Conservation (phyloP, 2,329 filamentous ascomycete genomes). For the Penicillium sp. region DNA sequence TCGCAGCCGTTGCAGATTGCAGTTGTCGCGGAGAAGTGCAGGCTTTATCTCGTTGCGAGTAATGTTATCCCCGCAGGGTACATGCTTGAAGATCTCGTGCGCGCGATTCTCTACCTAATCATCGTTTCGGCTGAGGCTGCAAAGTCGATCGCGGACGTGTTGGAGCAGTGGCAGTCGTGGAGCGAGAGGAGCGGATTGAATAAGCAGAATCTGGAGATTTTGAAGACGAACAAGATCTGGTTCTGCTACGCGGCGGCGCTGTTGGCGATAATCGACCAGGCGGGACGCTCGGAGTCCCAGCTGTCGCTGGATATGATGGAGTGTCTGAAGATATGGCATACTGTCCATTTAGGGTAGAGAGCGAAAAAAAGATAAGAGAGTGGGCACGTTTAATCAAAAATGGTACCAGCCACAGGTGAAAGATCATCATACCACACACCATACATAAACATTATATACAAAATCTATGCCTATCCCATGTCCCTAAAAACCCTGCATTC, state of each 20-base stretch:
- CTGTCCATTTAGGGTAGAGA: slow-evolving; percentile 1
- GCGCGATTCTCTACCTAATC: background rate
- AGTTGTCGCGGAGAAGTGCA: background rate
- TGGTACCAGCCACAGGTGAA: no score
- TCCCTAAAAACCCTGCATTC: no score
- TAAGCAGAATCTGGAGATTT: background rate
- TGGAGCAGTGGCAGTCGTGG: slow-evolving; percentile 2
- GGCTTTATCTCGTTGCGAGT: background rate
- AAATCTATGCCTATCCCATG: no score
- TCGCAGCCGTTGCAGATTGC: background rate
- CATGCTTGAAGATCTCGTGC: background rate
- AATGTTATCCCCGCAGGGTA: background rate
- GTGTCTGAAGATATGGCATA: slow-evolving; percentile 8
- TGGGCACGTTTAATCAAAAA: no score
- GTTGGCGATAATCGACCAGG: background rate
- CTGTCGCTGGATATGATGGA: slow-evolving; percentile 7
- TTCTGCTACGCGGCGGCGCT: slow-evolving; percentile 6
- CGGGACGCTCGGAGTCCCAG: background rate
- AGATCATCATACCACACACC: no score
- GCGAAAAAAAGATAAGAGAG: no score
- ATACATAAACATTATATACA: no score
- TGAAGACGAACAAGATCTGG: background rate
- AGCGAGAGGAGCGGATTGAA: background rate
- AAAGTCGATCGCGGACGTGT: background rate
- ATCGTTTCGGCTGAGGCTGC: background rate